phyloP scores from a whole-genome alignment of 805 yeast species.

The Candida andamanensis region DNA sequence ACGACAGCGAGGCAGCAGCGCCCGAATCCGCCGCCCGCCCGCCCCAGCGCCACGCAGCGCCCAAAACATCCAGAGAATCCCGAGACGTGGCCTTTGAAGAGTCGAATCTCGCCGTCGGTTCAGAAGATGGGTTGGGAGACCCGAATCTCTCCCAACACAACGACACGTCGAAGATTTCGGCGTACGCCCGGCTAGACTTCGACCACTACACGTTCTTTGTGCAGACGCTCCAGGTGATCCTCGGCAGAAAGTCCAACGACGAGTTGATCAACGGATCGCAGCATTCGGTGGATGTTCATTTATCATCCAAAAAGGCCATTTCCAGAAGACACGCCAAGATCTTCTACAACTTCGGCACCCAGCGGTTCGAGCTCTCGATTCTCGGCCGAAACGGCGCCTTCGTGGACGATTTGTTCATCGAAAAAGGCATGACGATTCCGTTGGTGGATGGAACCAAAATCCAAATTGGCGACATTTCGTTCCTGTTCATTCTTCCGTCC shows the following conservation, averaged over 20 bases:
- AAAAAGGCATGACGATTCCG: conserved; percentile 88
- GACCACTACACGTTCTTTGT: conserved; percentile 92
- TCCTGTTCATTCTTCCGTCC: conserved; percentile 80
- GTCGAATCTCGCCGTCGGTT: conserved; percentile 3
- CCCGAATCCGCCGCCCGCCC: no score
- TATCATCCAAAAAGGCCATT: conserved; percentile 88
- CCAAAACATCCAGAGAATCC: neutral
- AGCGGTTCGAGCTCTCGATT: conserved; percentile 85
- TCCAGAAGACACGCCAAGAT: conserved; percentile 93
- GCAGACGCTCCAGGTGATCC: conserved; percentile 88
- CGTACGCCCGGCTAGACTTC: conserved; percentile 79
- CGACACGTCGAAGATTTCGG: conserved; percentile 37
- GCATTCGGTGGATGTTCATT: conserved; percentile 83
- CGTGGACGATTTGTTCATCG: conserved; percentile 86
- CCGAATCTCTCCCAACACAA: conserved; percentile 7
- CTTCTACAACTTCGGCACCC: conserved; percentile 94
- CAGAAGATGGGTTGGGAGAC: conserved; percentile 11
- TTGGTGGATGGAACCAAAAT: conserved; percentile 74
- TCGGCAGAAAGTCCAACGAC: conserved; percentile 74
- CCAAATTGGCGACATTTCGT: conserved; percentile 90
- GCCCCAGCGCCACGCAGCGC: conserved; percentile 1
- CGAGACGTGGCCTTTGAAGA: neutral
- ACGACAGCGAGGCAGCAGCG: no score
- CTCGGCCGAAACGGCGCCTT: conserved; percentile 96
- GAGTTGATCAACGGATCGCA: conserved; percentile 55